phyloP scores from a whole-genome alignment of 495 filamentous ascomycete species.

The Podospora anserina region DNA sequence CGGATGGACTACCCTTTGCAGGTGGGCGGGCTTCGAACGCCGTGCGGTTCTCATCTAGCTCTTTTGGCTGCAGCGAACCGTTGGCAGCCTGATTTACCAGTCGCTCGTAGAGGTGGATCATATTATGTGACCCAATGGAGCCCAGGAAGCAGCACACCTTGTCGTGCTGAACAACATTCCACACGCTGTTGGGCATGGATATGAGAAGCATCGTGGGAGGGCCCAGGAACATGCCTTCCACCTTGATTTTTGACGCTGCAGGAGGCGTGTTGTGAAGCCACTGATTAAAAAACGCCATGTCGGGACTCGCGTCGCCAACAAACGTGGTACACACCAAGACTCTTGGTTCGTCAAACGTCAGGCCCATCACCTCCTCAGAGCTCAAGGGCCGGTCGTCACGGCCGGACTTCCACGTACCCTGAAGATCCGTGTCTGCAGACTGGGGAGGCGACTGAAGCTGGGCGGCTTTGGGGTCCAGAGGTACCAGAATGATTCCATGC shows the following conservation, averaged over 20 bases:
- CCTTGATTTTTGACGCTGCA: slow-evolving; percentile 49
- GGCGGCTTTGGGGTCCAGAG: slow-evolving; percentile 35
- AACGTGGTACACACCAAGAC: slow-evolving; percentile 56
- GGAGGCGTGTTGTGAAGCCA: slow-evolving; percentile 52
- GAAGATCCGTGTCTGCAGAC: slow-evolving; percentile 37
- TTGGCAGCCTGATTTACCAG: slow-evolving; percentile 44
- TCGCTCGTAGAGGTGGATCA: slow-evolving; percentile 54
- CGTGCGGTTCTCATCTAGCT: slow-evolving; percentile 49
- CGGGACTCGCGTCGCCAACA: slow-evolving; percentile 54
- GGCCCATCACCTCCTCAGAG: slow-evolving; percentile 42
- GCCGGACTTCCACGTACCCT: slow-evolving; percentile 28
- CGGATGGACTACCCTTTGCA: slow-evolving; percentile 30
- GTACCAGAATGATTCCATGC: slow-evolving; percentile 45
- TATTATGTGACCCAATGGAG: slow-evolving; percentile 55
- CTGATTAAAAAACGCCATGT: slow-evolving; percentile 56
- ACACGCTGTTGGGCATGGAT: slow-evolving; percentile 54
- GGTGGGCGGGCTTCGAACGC: slow-evolving; percentile 41
- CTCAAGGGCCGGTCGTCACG: slow-evolving; percentile 39
- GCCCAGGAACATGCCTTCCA: slow-evolving; percentile 58
- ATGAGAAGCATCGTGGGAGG: slow-evolving; percentile 56
- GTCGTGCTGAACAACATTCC: slow-evolving; percentile 56
- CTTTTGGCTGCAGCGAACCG: slow-evolving; percentile 38
- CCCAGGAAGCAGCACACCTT: slow-evolving; percentile 57
- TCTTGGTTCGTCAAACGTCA: slow-evolving; percentile 52
- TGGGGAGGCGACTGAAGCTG: slow-evolving; percentile 43